Evolutionary conservation across 148 eudicot genomes (phyloP), one percentile per base, ranked within the genome.

Genomic region (Agrostemma githago): DNA sequence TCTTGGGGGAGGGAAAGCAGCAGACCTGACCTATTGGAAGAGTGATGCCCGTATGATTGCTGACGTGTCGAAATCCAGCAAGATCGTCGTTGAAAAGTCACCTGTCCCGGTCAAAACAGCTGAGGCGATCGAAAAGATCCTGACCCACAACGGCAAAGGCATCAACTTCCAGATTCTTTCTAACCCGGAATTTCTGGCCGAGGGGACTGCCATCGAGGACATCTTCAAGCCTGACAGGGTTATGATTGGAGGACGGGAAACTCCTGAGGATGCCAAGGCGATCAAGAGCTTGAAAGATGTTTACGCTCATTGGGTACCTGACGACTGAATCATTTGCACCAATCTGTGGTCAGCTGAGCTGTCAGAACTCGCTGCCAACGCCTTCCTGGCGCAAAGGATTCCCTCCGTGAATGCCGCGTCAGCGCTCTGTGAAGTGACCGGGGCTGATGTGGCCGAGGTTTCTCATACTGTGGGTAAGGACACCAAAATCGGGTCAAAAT

Each of bases 21-120:
- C 34, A 0, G 34, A 26, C 34, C 34, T 26, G 34, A 26, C 34
- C 34, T 26, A 26, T 90, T 89, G 91, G 94, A 91, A 89, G 77
- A 89, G 91, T 66, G 89, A 86, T 72, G 91, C 94, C 11, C 91
- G 94, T 67, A 81, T 89, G 94, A 89, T 89, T 26, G 94, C 91
- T 48, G 94, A 89, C 41, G 94, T 89, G 34, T 87, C 94, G 10
- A 89, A 89, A 77, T 87, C 94, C 14, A 84, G 84, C 81, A 89
- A 89, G 66, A 89, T 89, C 40, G 94, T 89, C 3, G 94, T 89
- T 21, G 94, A 89, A 72, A 89, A 89, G 59, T 89, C 94, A 38
- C 87, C 94, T 1, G 94, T 87, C 6, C 91, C 91, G 11, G 94
- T 89, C 41, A 89, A 88, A 84, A 89, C 94, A 46, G 91, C 94